Evolutionary conservation across 495 filamentous ascomycete genomes (phyloP), one percentile per base, ranked within the genome.

Genomic region (Trichoderma reesei): DNA sequence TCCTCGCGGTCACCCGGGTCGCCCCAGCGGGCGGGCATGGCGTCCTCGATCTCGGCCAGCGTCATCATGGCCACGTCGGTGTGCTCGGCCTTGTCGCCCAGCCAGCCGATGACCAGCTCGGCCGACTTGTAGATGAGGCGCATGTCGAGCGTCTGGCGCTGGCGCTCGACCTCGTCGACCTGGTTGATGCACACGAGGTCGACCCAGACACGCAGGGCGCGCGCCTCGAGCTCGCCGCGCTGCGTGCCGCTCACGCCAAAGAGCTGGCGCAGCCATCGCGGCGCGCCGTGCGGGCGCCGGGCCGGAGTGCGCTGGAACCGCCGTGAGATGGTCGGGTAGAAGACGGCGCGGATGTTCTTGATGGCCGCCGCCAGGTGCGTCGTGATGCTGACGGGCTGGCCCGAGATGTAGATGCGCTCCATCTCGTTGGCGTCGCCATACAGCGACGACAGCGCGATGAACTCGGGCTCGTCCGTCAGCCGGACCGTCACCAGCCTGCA

Each of bases 121-220:
- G 71, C 71, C 34, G 65, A 39, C 37, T 66, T n/a, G 62, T 68
- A 73, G 41, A 73, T 69, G 7, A 63, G 42, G 18, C 64, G 65
- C 71, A 73, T 73, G 26, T 63, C 62, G 3, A 62, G 37, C 1
- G 69, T 67, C 62, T 73, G 71, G 5, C 66, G 44, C 4, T 65
- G 67, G 41, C 69, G 66, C 64, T 73, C 71, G 13, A 62, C 60
- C 14, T 64, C 33, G 56, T 73, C 69, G 31, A 61, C 61, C 33
- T 73, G 71, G 44, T 73, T 68, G 59, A 73, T 68, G 60, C 71
- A 73, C 10, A 73, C 48, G 31, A 68, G 64, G 60, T 72, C 71
- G 33, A 73, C 68, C 71, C 71, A 73, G 42, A 70, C 42, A 26
- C 60, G 39, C 20, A 65, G 64, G 44, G 41, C 3, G 42, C 41